Base-by-base conservation (phyloP, 78 protist genomes). In the Mastigamoeba balamuthi region DNA sequence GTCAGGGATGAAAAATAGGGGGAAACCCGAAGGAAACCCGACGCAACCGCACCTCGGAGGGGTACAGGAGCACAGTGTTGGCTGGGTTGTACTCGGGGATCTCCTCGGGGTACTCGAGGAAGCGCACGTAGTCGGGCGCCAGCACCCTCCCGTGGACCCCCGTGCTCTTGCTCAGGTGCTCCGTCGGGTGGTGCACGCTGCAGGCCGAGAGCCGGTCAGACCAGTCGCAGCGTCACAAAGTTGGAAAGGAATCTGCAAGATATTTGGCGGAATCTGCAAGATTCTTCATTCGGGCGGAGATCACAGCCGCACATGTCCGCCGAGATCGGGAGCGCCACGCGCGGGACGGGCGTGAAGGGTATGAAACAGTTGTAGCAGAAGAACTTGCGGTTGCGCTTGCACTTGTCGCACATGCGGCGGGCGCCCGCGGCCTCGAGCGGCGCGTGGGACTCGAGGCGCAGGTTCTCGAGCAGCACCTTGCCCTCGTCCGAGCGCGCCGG, bases 141-240 rank as follows among this genome's bases (percentile, higher is more conserved):
- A 83, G 25, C 6, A 83, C 77, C 53, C 68, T 83, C 35, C 79
- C 64, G 64, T 83, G 88, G 64, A 83, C 76, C n/a, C 82, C 67
- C 41, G 88, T 83, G 39, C 69, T 71, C 48, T 83, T 83, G 43
- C 81, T 74, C 35, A 76, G 43, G n/a, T 65, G 80, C 58, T 83
- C 88, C 30, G 76, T 77, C 71, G 88, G 88, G 23, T 65, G 72
- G 73, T 78, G 88, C 39, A 83, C 30, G 39, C 88, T 83, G 70
- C 2, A 30, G 27, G n/a, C 36, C 30, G 67, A 42, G 3, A 4
- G 1, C 25, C 33, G 67, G 52, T 37, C 25, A 53, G 25, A 41
- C 53, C 38, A 41, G 17, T 17, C 38, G 8, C 65, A 4, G 35
- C 37, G 36, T 2, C 58, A 27, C 33, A 17, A 72, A 44, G 52